Evolutionary conservation across 176 grass and related monocot species (phyloP).

Genomic region (Ensete glaucum): DNA sequence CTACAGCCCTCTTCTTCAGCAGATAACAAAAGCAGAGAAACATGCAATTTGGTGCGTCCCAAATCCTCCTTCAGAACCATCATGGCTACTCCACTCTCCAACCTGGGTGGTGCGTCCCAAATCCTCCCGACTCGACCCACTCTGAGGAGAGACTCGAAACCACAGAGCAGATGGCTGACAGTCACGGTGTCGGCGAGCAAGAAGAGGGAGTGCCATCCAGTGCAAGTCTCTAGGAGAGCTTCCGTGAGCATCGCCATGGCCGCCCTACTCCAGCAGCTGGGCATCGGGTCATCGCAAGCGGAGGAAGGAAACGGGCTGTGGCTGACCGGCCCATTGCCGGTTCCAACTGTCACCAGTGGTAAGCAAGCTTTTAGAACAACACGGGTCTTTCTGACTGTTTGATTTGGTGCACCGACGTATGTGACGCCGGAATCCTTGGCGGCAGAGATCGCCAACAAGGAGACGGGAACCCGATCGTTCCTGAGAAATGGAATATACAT

Average conservation of each 20-base stretch:
- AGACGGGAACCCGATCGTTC: conserved; percentile 60
- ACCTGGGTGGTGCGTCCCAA: conserved; percentile 25
- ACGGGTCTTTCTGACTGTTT: not conserved
- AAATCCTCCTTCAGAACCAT: conserved; percentile 13
- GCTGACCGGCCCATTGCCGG: conserved; percentile 54
- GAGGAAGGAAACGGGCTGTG: conserved; percentile 63
- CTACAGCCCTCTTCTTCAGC: not conserved
- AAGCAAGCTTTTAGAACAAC: conserved; percentile 23
- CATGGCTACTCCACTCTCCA: conserved; percentile 37
- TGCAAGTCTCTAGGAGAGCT: conserved; percentile 25
- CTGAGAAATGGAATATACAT: conserved; percentile 63
- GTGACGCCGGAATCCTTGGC: not conserved
- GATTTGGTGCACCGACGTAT: not conserved
- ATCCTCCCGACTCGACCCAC: conserved; percentile 11
- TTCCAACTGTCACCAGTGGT: conserved; percentile 50
- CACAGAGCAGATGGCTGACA: not conserved
- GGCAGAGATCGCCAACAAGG: conserved; percentile 52
- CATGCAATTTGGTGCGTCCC: not conserved
- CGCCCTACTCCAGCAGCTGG: conserved; percentile 24
- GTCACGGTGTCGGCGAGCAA: not conserved
- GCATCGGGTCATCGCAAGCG: conserved; percentile 14
- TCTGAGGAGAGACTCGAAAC: not conserved
- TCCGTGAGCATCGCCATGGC: conserved; percentile 35
- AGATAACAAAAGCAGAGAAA: not conserved
- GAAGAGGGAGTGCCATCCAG: not conserved